Evolutionary conservation across 2,329 filamentous ascomycete species (phyloP).

Genomic region (Bipolaris oryzae): DNA sequence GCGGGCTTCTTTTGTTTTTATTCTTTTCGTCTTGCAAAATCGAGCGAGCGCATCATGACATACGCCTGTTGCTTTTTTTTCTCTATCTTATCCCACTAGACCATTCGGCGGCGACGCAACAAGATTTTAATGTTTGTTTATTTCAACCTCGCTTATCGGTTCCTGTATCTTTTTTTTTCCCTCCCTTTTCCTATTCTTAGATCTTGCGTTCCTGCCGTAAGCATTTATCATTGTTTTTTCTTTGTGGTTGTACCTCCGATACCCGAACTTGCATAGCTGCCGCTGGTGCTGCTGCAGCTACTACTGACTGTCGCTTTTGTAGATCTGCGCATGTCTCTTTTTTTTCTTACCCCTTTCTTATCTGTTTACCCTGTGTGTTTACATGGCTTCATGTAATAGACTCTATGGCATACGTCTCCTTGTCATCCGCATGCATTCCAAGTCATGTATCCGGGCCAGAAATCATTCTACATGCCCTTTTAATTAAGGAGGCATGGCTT

Average conservation of each 20-base stretch:
- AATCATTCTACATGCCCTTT: no score
- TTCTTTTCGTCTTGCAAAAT: not conserved
- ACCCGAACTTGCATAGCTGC: conserved; percentile 6
- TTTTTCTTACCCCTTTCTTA: not conserved
- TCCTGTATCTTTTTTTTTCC: not conserved
- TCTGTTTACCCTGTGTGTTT: not conserved
- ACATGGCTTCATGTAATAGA: no score
- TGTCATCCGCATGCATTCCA: no score
- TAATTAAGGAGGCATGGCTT: no score
- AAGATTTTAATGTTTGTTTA: conserved; percentile 18
- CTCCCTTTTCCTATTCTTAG: not conserved
- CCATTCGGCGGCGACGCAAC: conserved; percentile 15
- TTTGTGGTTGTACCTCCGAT: conserved; percentile 14
- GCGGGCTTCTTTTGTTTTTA: not conserved
- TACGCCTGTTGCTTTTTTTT: not conserved
- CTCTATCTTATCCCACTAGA: conserved; percentile 5
- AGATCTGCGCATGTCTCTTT: not conserved
- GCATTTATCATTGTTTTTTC: not conserved
- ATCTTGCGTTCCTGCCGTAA: not conserved
- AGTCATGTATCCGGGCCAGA: no score
- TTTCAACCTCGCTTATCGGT: not conserved
- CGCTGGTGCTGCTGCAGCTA: not conserved
- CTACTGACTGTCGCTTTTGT: not conserved
- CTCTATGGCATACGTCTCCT: no score
- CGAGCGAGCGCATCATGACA: conserved; percentile 9